phyloP scores from a whole-genome alignment of 495 filamentous ascomycete genomes.

The Penicillium riverlandense region DNA sequence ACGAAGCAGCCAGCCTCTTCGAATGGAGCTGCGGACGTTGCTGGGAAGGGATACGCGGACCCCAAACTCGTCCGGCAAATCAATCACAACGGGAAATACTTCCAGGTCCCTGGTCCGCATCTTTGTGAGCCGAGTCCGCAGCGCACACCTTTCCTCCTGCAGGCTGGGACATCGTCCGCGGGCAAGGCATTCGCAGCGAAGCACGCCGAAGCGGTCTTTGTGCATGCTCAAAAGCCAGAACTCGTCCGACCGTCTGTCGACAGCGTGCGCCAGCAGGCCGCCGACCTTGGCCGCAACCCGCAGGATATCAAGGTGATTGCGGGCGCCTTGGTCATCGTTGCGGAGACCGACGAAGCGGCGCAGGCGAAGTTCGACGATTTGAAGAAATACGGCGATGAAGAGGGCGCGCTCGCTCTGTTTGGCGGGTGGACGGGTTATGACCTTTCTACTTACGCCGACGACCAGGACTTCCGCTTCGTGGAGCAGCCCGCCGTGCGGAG shows the following conservation, averaged over 20 bases:
- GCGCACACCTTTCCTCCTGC: slow-evolving; percentile 58
- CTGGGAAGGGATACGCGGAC: slow-evolving; percentile 44
- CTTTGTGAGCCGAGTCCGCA: slow-evolving; percentile 59
- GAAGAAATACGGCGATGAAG: slow-evolving; percentile 38
- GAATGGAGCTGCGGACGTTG: slow-evolving; percentile 19
- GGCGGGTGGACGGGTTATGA: slow-evolving; percentile 52
- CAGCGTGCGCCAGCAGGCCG: slow-evolving; percentile 41
- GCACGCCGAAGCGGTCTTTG: slow-evolving; percentile 47
- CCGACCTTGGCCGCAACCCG: slow-evolving; percentile 35
- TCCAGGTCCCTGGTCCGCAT: slow-evolving; percentile 57
- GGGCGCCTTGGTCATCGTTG: slow-evolving; percentile 42
- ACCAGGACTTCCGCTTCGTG: slow-evolving; percentile 49
- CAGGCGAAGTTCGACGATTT: slow-evolving; percentile 42
- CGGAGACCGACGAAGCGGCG: slow-evolving; percentile 47
- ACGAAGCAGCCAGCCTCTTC: slow-evolving; percentile 1
- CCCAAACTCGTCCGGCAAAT: slow-evolving; percentile 53
- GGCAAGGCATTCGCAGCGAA: slow-evolving; percentile 59
- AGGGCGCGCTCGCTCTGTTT: slow-evolving; percentile 48
- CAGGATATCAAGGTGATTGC: slow-evolving; percentile 45
- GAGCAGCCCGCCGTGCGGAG: slow-evolving; percentile 51
- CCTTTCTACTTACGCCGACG: slow-evolving; percentile 39
- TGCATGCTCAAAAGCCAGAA: slow-evolving; percentile 43
- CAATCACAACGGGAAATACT: slow-evolving; percentile 60
- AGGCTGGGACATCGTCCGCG: slow-evolving; percentile 55
- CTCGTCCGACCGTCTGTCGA: slow-evolving; percentile 37